Percentiles rank a stretch among this genome's conserved stretches.
Conservation (phyloP, 192 early-diverging fungal genomes). For the Gigaspora rosea region DNA sequence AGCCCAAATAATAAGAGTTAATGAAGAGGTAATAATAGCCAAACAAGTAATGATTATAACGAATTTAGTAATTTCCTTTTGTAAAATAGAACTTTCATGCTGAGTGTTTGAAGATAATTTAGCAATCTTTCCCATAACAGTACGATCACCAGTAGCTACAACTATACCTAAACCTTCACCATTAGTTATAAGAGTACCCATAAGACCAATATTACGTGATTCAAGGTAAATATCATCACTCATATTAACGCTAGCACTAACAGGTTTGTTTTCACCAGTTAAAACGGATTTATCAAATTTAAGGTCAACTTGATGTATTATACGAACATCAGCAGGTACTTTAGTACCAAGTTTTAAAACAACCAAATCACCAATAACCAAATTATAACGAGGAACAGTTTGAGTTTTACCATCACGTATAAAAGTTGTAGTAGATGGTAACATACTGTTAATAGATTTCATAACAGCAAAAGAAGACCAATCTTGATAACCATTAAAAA, state of each 20-base stretch:
- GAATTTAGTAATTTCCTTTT: constrained; percentile 66
- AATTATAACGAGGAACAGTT: constrained; percentile 51
- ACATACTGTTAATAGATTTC: constrained; percentile 71
- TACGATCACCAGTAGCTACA: constrained; percentile 64
- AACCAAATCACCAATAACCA: constrained; percentile 81
- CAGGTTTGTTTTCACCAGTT: constrained; percentile 75
- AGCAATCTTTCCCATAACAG: constrained; percentile 77
- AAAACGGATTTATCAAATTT: constrained; percentile 77
- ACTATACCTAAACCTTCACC: constrained; percentile 77
- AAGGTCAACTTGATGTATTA: constrained; percentile 71
- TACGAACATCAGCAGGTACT: constrained; percentile 76
- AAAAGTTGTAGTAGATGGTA: constrained; percentile 64
- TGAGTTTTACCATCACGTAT: constrained; percentile 63
- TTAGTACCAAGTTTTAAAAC: constrained; percentile 63
- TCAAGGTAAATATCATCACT: constrained; percentile 80
- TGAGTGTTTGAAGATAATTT: constrained; percentile 51
- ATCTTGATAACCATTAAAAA: constrained; percentile 71
- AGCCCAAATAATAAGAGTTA: constrained; percentile 56
- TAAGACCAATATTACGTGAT: constrained; percentile 83
- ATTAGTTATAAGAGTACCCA: constrained; percentile 66
- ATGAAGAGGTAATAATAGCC: constrained; percentile 46
- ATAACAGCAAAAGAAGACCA: constrained; percentile 68
- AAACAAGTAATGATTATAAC: constrained; percentile 66
- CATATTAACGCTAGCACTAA: constrained; percentile 57
- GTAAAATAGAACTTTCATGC: constrained; percentile 54